Percentiles rank a stretch among this genome's conserved stretches.
phyloP scores from a whole-genome alignment of 805 yeast species.

The Yamadazyma paraphyllophila region DNA sequence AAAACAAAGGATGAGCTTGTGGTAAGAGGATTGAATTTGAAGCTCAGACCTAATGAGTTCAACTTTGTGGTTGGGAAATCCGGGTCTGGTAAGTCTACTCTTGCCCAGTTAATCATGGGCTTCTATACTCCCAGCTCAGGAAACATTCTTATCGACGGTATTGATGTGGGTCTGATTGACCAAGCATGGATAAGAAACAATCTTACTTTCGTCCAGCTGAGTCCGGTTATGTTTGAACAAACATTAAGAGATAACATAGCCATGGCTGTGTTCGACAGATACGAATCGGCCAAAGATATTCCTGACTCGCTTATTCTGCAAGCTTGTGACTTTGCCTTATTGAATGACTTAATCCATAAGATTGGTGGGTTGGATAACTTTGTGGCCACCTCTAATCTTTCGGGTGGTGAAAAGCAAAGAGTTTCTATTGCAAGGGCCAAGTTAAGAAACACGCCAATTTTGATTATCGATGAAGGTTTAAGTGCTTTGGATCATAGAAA shows the following conservation, averaged over 20 bases:
- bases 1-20: conserved; percentile 52
- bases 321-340: conserved; percentile 53
- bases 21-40: conserved; percentile 46
- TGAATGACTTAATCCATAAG: conserved; percentile 44
- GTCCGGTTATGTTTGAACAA: conserved; percentile 61
- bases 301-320: conserved; percentile 25
- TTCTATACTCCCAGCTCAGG: conserved; percentile 60
- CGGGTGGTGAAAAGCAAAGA: conserved; percentile 92
- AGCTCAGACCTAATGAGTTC: conserved; percentile 32
- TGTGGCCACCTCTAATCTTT: conserved; percentile 48
- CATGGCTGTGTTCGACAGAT: conserved; percentile 40
- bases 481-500: conserved; percentile 70
- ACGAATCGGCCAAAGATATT: conserved; percentile 16
- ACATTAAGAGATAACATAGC: conserved; percentile 62
- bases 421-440: conserved; percentile 82
- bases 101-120: conserved; percentile 59
- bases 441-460: conserved; percentile 66
- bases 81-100: conserved; percentile 91
- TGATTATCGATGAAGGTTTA: conserved; percentile 82
- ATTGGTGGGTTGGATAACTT: conserved; percentile 45
- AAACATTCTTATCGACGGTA: conserved; percentile 54
- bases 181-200: conserved; percentile 55
- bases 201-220: conserved; percentile 74
- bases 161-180: conserved; percentile 42
- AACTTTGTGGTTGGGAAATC: conserved; percentile 81